phyloP scores from a whole-genome alignment of 805 yeast species.

The Metschnikowia gelsemii region DNA sequence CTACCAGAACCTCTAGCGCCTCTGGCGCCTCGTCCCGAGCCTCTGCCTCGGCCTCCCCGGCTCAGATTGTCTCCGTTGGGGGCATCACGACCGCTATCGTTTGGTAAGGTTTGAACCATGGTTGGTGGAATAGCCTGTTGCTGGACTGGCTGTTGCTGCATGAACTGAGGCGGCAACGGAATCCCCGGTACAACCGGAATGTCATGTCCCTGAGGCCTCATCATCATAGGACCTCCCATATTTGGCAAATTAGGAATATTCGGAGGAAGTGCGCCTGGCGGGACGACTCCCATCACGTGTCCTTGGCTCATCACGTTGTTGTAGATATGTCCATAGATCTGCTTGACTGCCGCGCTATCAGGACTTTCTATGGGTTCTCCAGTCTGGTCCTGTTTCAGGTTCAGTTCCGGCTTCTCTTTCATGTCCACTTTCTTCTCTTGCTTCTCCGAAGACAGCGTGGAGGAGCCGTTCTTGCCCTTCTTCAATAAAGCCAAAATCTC shows the following conservation, averaged over 20 bases:
- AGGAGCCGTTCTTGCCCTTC: conserved; percentile 13
- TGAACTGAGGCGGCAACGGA: conserved; percentile 39
- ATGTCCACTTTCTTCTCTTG: not conserved
- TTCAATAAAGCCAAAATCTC: conserved; percentile 34
- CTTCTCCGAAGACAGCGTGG: not conserved
- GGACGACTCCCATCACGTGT: conserved; percentile 6
- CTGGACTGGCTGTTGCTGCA: conserved; percentile 24
- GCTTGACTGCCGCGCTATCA: conserved; percentile 37
- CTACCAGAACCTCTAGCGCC: too few relatives aligned
- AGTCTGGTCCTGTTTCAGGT: too few relatives aligned
- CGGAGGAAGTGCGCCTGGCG: conserved; percentile 10
- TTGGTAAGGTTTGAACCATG: not conserved
- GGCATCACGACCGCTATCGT: not conserved
- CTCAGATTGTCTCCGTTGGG: conserved; percentile 4
- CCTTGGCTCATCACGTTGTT: conserved; percentile 45
- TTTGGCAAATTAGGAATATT: too few relatives aligned
- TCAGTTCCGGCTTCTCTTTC: too few relatives aligned
- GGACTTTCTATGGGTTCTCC: conserved; percentile 17
- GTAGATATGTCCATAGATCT: conserved; percentile 44
- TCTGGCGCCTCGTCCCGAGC: conserved; percentile 24
- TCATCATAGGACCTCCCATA: conserved; percentile 1
- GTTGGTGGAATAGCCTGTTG: conserved; percentile 5
- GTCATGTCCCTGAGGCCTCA: conserved; percentile 10
- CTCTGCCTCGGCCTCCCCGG: conserved; percentile 15
- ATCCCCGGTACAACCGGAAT: conserved; percentile 36